Evolutionary conservation across 345 rosid species (phyloP).

Genomic region (Eucalyptus regnans): DNA sequence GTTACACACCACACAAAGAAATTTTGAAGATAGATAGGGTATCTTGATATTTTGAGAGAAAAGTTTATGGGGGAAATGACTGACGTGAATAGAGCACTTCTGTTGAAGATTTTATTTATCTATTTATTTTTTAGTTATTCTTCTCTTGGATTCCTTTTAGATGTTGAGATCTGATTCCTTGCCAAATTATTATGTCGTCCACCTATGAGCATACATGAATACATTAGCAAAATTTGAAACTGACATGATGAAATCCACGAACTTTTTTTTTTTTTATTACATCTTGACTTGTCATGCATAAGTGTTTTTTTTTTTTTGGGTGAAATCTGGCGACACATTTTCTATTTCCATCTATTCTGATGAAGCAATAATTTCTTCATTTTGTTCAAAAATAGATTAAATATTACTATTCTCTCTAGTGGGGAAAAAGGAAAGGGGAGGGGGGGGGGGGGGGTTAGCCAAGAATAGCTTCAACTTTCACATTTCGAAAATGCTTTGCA

Average conservation of each 20-base stretch:
- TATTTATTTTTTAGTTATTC: not conserved
- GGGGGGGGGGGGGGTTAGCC: not conserved
- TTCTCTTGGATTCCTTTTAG: not conserved
- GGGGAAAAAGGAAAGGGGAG: too few species aligned
- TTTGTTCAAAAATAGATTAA: too few species aligned
- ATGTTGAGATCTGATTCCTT: not conserved
- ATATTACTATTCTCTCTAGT: not conserved
- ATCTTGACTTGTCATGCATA: not conserved
- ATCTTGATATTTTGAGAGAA: not conserved
- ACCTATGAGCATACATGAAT: not conserved
- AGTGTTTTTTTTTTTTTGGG: not conserved
- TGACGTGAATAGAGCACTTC: not conserved
- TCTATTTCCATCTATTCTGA: not conserved
- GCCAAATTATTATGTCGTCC: not conserved
- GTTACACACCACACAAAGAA: not conserved
- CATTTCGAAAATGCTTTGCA: not conserved
- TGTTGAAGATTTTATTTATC: not conserved
- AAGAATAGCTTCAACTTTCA: not conserved
- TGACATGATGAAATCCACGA: not conserved
- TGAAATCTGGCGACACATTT: not conserved
- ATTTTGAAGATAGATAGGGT: not conserved
- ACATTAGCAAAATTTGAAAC: not conserved
- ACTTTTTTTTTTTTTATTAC: not conserved
- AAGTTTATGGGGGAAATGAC: not conserved
- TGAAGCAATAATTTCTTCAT: not conserved